Evolutionary conservation across 352 stramenopile genomes (phyloP).

Genomic region (Aphanomyces cochlioides): DNA sequence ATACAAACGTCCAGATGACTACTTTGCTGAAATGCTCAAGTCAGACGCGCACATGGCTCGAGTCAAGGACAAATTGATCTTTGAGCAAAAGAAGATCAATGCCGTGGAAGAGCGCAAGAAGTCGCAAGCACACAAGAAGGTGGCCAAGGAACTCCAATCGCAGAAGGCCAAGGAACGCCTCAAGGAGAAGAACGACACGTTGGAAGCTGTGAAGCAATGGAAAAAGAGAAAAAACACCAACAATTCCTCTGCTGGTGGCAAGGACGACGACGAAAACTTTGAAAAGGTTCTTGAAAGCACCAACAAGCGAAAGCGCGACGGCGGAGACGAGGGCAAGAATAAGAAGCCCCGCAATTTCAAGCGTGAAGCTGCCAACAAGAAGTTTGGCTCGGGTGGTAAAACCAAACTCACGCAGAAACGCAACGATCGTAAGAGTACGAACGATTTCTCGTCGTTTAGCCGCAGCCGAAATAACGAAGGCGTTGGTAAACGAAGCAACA

Average conservation of each 20-base stretch:
- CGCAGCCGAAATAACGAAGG: constrained; percentile 41
- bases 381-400: constrained; percentile 82
- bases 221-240: constrained; percentile 81
- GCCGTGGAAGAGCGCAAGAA: constrained; percentile 97
- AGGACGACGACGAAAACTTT: constrained; percentile 60
- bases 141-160: constrained; percentile 90
- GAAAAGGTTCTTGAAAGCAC: constrained; percentile 53
- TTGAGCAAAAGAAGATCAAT: constrained; percentile 99
- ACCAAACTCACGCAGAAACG: constrained; percentile 62
- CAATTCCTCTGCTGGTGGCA: constrained; percentile 50
- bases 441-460: constrained; percentile 69
- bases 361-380: constrained; percentile 72
- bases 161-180: constrained; percentile 79
- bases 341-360: constrained; percentile 62
- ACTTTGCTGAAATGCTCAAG: constrained; percentile 99
- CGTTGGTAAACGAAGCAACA: constrained; percentile 47
- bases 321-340: constrained; percentile 32
- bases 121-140: constrained; percentile 94
- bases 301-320: constrained; percentile 50
- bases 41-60: constrained; percentile 94
- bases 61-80: constrained; percentile 98
- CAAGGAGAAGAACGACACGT: constrained; percentile 84
- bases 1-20: constrained; percentile 95
- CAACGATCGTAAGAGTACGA: constrained; percentile 78
- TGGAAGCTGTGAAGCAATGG: constrained; percentile 85